Percentiles rank a stretch among this genome's conserved stretches.
phyloP scores from a whole-genome alignment of 31 red algal species.

The Odonthalia washingtoniensis region DNA sequence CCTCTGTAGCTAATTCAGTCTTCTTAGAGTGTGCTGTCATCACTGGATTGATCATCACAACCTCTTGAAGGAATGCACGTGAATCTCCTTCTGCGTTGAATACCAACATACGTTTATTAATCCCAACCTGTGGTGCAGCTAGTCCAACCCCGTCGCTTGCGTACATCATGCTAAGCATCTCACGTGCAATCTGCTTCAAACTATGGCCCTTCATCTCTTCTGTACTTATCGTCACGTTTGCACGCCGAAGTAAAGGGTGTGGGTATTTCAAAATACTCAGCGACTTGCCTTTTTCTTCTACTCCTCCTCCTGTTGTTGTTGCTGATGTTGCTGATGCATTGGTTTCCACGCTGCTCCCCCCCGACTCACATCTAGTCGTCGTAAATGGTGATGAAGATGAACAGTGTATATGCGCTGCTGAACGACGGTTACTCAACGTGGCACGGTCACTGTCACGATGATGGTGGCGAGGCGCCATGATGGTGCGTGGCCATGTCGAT shows the following conservation, averaged over 20 bases:
- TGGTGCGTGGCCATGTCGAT: too few relatives aligned
- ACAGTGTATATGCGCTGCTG: too few relatives aligned
- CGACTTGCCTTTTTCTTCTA: constrained; percentile 54
- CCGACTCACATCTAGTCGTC: too few relatives aligned
- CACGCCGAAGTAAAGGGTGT: constrained; percentile 61
- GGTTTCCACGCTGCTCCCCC: constrained; percentile 14
- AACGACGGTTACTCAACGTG: too few relatives aligned
- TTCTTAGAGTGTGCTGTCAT: constrained; percentile 75
- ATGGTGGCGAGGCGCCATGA: too few relatives aligned
- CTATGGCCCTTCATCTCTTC: constrained; percentile 54
- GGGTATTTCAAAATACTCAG: constrained; percentile 88
- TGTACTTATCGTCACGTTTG: constrained; percentile 62
- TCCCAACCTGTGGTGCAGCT: constrained; percentile 95
- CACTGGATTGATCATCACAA: constrained; percentile 90
- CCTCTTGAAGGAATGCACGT: constrained; percentile 75
- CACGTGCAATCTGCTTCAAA: constrained; percentile 62
- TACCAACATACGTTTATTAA: constrained; percentile 94
- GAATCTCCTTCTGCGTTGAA: constrained; percentile 88
- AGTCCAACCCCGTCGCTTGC: constrained; percentile 88
- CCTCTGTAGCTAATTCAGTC: constrained; percentile 81
- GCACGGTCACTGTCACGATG: too few relatives aligned
- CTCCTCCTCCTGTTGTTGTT: constrained; percentile 62
- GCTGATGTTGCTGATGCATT: constrained; percentile 34
- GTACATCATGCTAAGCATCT: constrained; percentile 98
- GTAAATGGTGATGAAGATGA: too few relatives aligned